Evolutionary conservation across 129 eudicot genomes (phyloP), one percentile per base, ranked within the genome.

Genomic region (Centrapalus pauciflorus): DNA sequence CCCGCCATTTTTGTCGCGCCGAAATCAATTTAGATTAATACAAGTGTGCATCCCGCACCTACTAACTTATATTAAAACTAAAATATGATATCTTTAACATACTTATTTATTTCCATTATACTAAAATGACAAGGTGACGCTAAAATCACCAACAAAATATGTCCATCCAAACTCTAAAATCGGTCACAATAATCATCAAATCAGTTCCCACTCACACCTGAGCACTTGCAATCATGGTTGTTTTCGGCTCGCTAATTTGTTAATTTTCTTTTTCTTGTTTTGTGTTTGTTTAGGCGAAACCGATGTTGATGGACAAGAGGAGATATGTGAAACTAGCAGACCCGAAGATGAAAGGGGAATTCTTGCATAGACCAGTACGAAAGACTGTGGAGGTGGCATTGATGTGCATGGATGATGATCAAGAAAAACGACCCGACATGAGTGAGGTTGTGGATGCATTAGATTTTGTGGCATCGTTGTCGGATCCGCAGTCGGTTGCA

Each of bases 291-390:
- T 59, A 88, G 92, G 87, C 82, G 13, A 72, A 77, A 5, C 82
- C 89, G 5, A 46, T 71, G 72, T 73, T 88, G 51, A 52, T 24
- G 60, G 83, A 82, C 48, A 81, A 61, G 48, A 78, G 52, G 57
- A 74, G 63, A 65, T 61, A 54, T 46, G 80, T 80, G 64, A 77
- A 80, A 34, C 40, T 88, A 60, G 96, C 89, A 29, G 96, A 88
- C 66, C 89, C 89, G 17, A 58, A 38, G 4, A 69, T 88, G 71
- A 75, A 76, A 21, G 89, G 92, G 52, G 75, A 80, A 34, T 88
- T 85, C 48, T 65, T 77, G 29, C 61, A 59, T 58, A 16, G 69
- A 7, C 50, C 41, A 0, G 54, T 88, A 2, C 38, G 56, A 32
- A 72, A 54, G 58, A 76, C 68, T 8, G 59, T 88, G 1, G 83